Base-by-base conservation (phyloP, 768 basidiomycete genomes). In the Pulveroboletus sp. region DNA sequence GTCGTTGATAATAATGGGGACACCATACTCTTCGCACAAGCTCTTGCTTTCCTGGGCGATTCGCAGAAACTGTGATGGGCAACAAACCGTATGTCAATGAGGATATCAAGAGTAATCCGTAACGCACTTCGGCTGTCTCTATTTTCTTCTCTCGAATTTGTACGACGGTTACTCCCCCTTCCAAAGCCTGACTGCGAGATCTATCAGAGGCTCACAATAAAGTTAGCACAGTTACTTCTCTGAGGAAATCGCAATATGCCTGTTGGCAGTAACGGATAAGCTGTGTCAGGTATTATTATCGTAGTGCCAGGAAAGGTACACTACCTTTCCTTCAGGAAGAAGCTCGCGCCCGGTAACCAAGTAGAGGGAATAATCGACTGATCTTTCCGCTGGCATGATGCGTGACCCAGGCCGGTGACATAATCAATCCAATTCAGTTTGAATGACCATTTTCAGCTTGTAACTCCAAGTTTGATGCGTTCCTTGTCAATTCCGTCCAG, bases 1-100 rank as follows among this genome's bases (percentile, higher is more conserved):
- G 65, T 90, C 88, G 62, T 93, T 91, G 68, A 97, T 88, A 50
- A 97, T 73, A 5, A 96, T 70, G 0, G 92, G 93, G 24, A 95
- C 79, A 35, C 78, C 74, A 74, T 91, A 86, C 68, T 76, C 77
- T 55, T 81, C 77, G 59, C 89, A 93, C 6, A 97, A 67, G 16
- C 59, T 72, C 63, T 93, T 89, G 14, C 82, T 85, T 56, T 74
- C 71, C 39, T 62, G 63, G 0, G 93, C 93, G 49, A 94, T 76
- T 49, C 82, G 73, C 47, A 92, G 76, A 61, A 95, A 93, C 88
- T 93, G 44, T 29, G 12, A 24, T 14, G 17, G 37, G 14, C 24
- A 14, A 36, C 19, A 51, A 17, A 12, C 43, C 42, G 42, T 34
- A 17, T 41, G 29, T 12, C 13, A 34, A n/a, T 11, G 10, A 32